Evolutionary conservation across 31 red algal genomes (phyloP).

Genomic region (Pterothamnion heteromorphum): DNA sequence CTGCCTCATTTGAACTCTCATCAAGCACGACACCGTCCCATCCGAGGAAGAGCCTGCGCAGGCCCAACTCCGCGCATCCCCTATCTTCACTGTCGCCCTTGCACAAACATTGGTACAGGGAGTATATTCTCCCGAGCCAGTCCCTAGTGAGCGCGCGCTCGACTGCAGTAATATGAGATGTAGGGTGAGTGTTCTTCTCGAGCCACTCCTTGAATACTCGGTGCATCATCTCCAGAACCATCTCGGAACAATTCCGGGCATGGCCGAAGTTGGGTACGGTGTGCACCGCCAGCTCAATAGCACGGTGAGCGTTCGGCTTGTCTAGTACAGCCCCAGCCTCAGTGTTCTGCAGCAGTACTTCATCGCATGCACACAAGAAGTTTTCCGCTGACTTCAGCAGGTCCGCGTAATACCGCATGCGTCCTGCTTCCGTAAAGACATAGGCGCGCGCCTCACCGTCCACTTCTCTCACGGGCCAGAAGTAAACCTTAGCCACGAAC

Average conservation of each 20-base stretch:
- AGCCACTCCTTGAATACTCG: background rate
- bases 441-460: background rate
- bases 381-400: background rate
- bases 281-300: background rate
- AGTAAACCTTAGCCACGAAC: background rate
- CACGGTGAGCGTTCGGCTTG: background rate
- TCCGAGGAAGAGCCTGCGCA: background rate
- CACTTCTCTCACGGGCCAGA: background rate
- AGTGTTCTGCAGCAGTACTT: background rate
- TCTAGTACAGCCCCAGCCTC: background rate
- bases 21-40: background rate
- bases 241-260: constrained; percentile 5
- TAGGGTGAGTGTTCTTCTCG: background rate
- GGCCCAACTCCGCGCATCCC: background rate
- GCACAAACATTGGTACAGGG: background rate
- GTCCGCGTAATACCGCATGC: background rate
- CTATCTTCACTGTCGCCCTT: background rate
- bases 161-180: background rate
- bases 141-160: background rate
- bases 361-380: background rate
- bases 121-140: background rate
- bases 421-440: background rate
- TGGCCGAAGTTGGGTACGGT: background rate
- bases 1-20: background rate
- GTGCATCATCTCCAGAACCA: too few relatives aligned